A percentile compares a stretch with the other conserved stretches of the same genome.
Conservation (phyloP, 352 stramenopile genomes). For the Phytophthora hybrid region DNA sequence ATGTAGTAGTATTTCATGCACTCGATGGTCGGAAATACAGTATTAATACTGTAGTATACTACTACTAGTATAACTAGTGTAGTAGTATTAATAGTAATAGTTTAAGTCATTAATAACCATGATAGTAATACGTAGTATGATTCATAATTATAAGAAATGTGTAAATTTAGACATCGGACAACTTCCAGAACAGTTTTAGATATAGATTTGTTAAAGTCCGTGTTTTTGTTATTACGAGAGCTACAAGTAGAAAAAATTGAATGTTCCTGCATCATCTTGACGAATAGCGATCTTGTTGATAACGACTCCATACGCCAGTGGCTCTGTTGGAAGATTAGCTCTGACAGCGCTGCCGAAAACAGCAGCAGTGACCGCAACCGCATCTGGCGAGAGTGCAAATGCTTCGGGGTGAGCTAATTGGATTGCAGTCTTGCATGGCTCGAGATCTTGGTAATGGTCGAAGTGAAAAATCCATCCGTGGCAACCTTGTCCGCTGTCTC, state of each 20-base stretch:
- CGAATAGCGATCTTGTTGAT: constrained; percentile 6
- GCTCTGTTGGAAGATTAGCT: not conserved
- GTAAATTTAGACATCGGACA: too few relatives aligned
- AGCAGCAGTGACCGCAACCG: not conserved
- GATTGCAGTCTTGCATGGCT: constrained; percentile 2
- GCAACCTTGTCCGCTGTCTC: not conserved
- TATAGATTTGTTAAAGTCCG: too few relatives aligned
- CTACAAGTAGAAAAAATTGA: constrained; percentile 3
- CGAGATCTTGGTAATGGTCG: constrained; percentile 6
- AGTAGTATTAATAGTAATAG: too few relatives aligned
- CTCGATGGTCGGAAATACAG: too few relatives aligned
- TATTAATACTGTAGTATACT: too few relatives aligned
- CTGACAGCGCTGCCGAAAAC: not conserved
- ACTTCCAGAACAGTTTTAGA: too few relatives aligned
- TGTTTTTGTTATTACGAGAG: not conserved
- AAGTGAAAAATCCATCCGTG: constrained; percentile 16
- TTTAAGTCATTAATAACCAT: too few relatives aligned
- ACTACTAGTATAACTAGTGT: too few relatives aligned
- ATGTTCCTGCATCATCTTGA: not conserved
- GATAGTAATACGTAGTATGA: too few relatives aligned
- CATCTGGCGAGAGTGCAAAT: not conserved
- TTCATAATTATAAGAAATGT: too few relatives aligned
- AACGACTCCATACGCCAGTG: not conserved
- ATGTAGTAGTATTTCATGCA: too few relatives aligned
- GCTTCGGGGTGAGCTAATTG: not conserved